Evolutionary conservation across 768 basidiomycete genomes (phyloP).

Genomic region (Hericium alpestre): DNA sequence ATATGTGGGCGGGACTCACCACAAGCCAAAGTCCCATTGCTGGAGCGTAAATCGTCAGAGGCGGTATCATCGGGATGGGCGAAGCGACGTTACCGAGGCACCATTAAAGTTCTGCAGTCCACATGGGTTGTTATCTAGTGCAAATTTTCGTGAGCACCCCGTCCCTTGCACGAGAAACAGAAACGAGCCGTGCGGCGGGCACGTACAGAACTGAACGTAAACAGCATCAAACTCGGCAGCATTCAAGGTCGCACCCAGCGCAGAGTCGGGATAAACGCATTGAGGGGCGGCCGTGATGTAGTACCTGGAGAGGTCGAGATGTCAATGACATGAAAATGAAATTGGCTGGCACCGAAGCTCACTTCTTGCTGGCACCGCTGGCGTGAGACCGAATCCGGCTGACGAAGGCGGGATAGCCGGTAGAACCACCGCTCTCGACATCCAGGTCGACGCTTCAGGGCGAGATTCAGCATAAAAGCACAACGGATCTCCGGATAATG

Average conservation of each 20-base stretch:
- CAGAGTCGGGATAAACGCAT: constrained; percentile 29
- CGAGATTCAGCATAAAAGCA: not conserved
- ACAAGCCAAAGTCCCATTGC: constrained; percentile 36
- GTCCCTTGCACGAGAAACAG: not conserved
- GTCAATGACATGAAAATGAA: constrained; percentile 1
- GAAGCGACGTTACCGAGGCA: constrained; percentile 33
- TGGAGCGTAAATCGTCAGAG: constrained; percentile 15
- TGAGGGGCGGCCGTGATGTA: constrained; percentile 29
- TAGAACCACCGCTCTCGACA: constrained; percentile 25
- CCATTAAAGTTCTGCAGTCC: constrained; percentile 39
- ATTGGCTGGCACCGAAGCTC: constrained; percentile 1
- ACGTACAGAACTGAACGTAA: constrained; percentile 40
- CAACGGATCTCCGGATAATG: not conserved
- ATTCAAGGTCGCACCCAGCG: constrained; percentile 24
- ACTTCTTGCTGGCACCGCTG: constrained; percentile 26
- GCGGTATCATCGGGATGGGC: not conserved
- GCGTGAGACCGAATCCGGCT: constrained; percentile 25
- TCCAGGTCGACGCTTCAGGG: constrained; percentile 26
- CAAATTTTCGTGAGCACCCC: too few relatives aligned
- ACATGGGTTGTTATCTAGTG: constrained; percentile 34
- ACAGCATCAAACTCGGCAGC: constrained; percentile 28
- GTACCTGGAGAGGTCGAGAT: constrained; percentile 16
- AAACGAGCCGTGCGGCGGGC: not conserved
- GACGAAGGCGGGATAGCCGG: constrained; percentile 26
- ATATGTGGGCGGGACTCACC: constrained; percentile 13